Conservation (phyloP, 2,329 filamentous ascomycete genomes). For the Phyllosticta ampelicida region DNA sequence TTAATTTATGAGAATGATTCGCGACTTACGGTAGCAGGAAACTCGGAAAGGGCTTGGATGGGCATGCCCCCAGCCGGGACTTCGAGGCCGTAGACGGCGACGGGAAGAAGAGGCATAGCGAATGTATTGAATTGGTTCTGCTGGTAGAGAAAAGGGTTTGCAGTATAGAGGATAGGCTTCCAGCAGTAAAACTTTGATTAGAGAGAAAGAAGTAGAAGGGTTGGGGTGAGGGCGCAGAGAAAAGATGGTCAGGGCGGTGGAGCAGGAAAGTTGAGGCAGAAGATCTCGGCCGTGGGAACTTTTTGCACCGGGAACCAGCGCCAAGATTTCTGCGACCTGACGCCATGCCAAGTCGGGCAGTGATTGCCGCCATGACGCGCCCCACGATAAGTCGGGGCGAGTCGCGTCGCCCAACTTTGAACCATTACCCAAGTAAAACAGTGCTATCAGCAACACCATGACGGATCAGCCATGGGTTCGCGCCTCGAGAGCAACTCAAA, state of each 20-base stretch:
- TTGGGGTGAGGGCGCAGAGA: conserved; percentile 9
- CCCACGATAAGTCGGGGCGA: conserved; percentile 1
- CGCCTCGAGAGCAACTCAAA: conserved; percentile 49
- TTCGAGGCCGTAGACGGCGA: conserved; percentile 85
- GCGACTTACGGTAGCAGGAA: conserved; percentile 71
- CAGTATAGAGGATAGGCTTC: not conserved
- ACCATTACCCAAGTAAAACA: too few relatives aligned
- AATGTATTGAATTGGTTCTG: not conserved
- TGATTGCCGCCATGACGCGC: conserved; percentile 1
- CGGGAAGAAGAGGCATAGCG: conserved; percentile 37
- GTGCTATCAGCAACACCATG: not conserved
- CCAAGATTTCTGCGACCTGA: conserved; percentile 2
- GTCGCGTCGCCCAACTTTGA: not conserved
- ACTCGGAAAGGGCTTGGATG: conserved; percentile 66
- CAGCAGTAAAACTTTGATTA: not conserved
- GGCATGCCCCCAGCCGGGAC: conserved; percentile 77
- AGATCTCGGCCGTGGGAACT: conserved; percentile 5
- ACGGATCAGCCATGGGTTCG: conserved; percentile 45
- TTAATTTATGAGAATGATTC: not conserved
- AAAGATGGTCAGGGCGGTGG: conserved; percentile 1
- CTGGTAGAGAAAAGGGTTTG: conserved; percentile 7
- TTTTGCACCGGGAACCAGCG: conserved; percentile 4
- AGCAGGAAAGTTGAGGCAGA: conserved; percentile 1
- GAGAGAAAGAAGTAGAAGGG: not conserved
- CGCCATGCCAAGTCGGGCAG: not conserved